Conservation (phyloP, 2,329 filamentous ascomycete genomes). For the Penicillium sp. region DNA sequence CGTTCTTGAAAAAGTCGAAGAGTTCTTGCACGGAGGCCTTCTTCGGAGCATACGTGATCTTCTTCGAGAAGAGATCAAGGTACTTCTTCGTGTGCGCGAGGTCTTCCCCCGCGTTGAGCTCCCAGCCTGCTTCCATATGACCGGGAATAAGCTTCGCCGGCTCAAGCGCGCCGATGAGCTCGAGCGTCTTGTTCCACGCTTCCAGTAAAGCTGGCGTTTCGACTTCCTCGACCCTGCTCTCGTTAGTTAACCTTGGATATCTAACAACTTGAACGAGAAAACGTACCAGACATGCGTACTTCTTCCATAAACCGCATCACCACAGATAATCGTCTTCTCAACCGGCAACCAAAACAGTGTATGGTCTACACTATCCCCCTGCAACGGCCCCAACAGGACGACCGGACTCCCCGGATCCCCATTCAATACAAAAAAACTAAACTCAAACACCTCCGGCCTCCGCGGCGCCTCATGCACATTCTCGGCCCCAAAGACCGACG, state of each 20-base stretch:
- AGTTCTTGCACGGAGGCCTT: slow-evolving; percentile 35
- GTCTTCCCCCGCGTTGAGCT: slow-evolving; percentile 32
- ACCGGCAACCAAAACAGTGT: slow-evolving; percentile 37
- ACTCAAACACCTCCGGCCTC: slow-evolving; percentile 34
- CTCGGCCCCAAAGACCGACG: slow-evolving; percentile 31
- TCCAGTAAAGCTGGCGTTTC: slow-evolving; percentile 33
- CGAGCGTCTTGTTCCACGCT: slow-evolving; percentile 32
- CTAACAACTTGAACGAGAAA: background rate
- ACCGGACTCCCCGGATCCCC: slow-evolving; percentile 31
- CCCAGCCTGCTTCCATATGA: slow-evolving; percentile 35
- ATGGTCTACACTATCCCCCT: slow-evolving; percentile 39
- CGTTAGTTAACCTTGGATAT: background rate
- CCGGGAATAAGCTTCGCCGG: slow-evolving; percentile 36
- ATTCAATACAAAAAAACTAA: slow-evolving; percentile 35
- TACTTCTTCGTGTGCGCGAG: slow-evolving; percentile 36
- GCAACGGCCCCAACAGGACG: slow-evolving; percentile 36
- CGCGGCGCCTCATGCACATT: slow-evolving; percentile 32
- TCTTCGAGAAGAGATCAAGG: slow-evolving; percentile 33
- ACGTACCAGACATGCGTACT: slow-evolving; percentile 37
- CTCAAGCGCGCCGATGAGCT: slow-evolving; percentile 34
- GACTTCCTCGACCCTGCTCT: slow-evolving; percentile 36
- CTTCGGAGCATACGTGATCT: slow-evolving; percentile 32
- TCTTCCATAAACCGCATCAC: slow-evolving; percentile 37
- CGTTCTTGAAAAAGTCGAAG: slow-evolving; percentile 34
- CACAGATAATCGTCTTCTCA: slow-evolving; percentile 33